Conservation (phyloP, 1,139 yeast species). For the Ogataea hybrid region DNA sequence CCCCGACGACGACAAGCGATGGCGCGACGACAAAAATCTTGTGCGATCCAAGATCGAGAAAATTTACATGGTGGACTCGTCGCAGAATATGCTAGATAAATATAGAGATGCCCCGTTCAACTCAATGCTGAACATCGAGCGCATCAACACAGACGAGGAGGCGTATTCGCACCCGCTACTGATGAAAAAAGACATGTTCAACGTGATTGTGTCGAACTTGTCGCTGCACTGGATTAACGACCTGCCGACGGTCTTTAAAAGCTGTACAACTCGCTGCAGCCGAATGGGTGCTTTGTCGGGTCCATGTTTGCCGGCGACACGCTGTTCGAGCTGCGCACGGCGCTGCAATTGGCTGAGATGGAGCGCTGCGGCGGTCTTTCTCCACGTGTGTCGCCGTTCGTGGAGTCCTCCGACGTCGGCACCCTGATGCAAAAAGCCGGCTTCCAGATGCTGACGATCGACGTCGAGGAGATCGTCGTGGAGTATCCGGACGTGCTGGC, state of each 20-base stretch:
- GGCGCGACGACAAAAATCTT: conserved; percentile 49
- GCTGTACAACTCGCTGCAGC: conserved; percentile 62
- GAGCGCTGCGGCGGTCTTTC: conserved; percentile 79
- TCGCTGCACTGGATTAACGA: conserved; percentile 87
- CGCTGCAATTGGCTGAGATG: conserved; percentile 77
- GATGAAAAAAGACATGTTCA: conserved; percentile 45
- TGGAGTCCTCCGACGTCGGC: conserved; percentile 76
- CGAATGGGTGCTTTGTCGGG: conserved; percentile 83
- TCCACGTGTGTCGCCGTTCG: conserved; percentile 79
- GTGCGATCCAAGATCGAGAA: conserved; percentile 54
- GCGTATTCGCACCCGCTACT: conserved; percentile 41
- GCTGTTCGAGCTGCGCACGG: conserved; percentile 72
- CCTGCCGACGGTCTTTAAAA: conserved; percentile 61
- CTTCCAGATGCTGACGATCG: conserved; percentile 77
- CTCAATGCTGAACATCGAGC: conserved; percentile 41
- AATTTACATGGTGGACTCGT: conserved; percentile 68
- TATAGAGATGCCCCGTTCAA: conserved; percentile 45
- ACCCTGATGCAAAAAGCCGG: conserved; percentile 71
- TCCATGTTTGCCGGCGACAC: conserved; percentile 88
- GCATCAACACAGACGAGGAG: conserved; percentile 70
- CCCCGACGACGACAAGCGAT: conserved; percentile 32
- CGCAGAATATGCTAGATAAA: conserved; percentile 50
- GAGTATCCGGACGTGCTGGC: conserved; percentile 76
- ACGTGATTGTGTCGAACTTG: conserved; percentile 72
- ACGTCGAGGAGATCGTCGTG: conserved; percentile 79